These are phyloP conservation scores for Cladophialophora psammophila DNA, from an alignment of 2,329 filamentous ascomycete species.

Conservation along the genomic window DNA sequence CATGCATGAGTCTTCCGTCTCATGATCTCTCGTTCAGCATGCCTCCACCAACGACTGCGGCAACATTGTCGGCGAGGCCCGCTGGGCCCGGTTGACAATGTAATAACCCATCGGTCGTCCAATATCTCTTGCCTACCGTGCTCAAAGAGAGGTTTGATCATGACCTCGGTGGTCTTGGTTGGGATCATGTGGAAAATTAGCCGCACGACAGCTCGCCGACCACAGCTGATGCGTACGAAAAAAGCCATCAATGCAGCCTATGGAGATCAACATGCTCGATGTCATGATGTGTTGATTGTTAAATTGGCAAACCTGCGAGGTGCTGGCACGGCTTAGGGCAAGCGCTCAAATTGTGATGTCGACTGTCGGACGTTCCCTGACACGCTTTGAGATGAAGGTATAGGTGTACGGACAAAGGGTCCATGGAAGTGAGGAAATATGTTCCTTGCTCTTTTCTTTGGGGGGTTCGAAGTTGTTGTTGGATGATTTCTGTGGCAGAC, in stretches of 20 bases:
- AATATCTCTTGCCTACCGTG: background rate
- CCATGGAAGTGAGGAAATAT: background rate
- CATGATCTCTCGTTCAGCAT: background rate
- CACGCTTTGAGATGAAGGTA: background rate
- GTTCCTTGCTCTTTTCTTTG: background rate
- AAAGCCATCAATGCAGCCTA: background rate
- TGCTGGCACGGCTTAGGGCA: background rate
- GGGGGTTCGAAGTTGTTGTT: background rate
- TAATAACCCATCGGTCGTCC: background rate
- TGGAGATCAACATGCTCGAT: background rate
- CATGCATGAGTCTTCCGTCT: background rate
- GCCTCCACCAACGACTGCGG: background rate
- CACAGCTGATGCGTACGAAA: background rate
- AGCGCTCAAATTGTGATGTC: background rate
- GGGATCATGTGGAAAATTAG: background rate
- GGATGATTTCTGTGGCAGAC: background rate
- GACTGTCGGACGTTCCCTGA: background rate
- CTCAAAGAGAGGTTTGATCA: background rate
- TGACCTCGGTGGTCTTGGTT: background rate
- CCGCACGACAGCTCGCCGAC: background rate
- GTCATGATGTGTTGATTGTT: background rate
- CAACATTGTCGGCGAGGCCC: background rate
- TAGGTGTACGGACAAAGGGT: background rate
- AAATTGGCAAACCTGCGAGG: background rate
- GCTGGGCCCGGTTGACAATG: background rate